phyloP scores from a whole-genome alignment of 139 green algal genomes.

The Pseudopediastrum boryanum region DNA sequence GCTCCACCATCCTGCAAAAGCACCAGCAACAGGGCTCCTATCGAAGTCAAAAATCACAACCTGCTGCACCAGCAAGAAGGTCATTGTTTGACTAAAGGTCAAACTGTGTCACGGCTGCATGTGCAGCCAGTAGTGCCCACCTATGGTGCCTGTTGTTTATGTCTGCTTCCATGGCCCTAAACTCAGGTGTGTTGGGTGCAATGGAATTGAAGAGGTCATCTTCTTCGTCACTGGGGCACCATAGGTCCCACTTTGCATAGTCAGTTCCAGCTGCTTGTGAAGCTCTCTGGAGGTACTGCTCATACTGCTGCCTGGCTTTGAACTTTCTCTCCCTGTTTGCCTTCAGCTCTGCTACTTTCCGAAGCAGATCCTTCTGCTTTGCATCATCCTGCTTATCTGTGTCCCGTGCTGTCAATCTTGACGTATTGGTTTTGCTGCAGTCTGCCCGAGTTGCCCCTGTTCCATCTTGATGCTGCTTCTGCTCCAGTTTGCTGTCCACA shows the following conservation, averaged over 20 bases:
- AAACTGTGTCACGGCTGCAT: too few species aligned
- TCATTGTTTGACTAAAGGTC: too few species aligned
- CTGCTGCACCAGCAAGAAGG: too few species aligned
- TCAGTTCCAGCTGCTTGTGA: slow-evolving; percentile 53
- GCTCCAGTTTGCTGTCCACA: slow-evolving; percentile 57
- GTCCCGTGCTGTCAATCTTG: not conserved
- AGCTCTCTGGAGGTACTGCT: slow-evolving; percentile 27
- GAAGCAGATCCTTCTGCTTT: slow-evolving; percentile 31
- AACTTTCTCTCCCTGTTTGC: slow-evolving; percentile 55
- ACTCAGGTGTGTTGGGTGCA: slow-evolving; percentile 58
- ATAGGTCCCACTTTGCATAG: slow-evolving; percentile 85
- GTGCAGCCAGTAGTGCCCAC: slow-evolving; percentile 30
- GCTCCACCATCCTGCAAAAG: slow-evolving; percentile 70
- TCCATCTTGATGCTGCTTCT: not conserved
- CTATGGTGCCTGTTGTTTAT: slow-evolving; percentile 75
- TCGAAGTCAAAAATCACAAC: too few species aligned
- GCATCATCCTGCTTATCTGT: slow-evolving; percentile 30
- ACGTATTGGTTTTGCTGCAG: not conserved
- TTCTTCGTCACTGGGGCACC: slow-evolving; percentile 83
- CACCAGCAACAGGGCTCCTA: too few species aligned
- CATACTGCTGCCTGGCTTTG: slow-evolving; percentile 54
- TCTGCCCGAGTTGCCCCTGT: not conserved
- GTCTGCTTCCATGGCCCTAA: slow-evolving; percentile 81
- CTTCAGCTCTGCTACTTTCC: slow-evolving; percentile 61
- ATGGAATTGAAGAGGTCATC: slow-evolving; percentile 75